Conservation (phyloP, 805 yeast genomes). For the Kazachstania taianensis region DNA sequence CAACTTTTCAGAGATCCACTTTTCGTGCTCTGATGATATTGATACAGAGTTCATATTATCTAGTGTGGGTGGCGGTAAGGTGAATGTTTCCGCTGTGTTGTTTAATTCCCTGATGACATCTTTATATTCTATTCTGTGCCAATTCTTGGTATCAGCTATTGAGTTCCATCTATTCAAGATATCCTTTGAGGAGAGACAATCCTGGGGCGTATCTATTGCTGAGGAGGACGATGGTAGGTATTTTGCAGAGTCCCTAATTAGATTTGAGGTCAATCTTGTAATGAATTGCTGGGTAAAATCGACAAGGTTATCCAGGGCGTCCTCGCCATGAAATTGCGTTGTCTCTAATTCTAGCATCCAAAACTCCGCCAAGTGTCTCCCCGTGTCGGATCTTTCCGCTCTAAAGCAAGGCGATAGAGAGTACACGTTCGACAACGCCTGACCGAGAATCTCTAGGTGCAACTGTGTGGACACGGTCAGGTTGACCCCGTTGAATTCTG, state of each 20-base stretch:
- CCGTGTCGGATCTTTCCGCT: constrained; percentile 87
- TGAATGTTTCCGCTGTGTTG: background rate
- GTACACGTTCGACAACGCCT: constrained; percentile 76
- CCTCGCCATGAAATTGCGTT: constrained; percentile 49
- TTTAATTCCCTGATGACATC: constrained; percentile 50
- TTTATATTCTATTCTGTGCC: constrained; percentile 67
- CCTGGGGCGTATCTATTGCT: constrained; percentile 11
- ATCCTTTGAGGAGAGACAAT: constrained; percentile 6
- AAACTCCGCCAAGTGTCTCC: constrained; percentile 84
- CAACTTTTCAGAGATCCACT: constrained; percentile 67
- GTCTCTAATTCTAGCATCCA: constrained; percentile 97
- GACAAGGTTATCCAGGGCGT: constrained; percentile 33
- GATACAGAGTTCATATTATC: constrained; percentile 12
- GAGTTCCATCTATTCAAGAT: constrained; percentile 48
- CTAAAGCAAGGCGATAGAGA: constrained; percentile 85
- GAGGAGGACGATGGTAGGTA: no score
- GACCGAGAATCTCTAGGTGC: constrained; percentile 73
- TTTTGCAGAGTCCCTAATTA: background rate
- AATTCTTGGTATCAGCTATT: constrained; percentile 35
- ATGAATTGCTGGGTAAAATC: background rate
- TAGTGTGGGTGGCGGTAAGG: background rate
- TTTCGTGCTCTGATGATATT: constrained; percentile 79
- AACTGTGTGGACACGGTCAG: constrained; percentile 88
- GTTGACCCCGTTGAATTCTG: constrained; percentile 35
- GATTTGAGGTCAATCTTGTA: constrained; percentile 14